These are phyloP conservation scores for Zalaria obscura DNA, from an alignment of 2,329 filamentous ascomycete genomes.

Conservation along the genomic window DNA sequence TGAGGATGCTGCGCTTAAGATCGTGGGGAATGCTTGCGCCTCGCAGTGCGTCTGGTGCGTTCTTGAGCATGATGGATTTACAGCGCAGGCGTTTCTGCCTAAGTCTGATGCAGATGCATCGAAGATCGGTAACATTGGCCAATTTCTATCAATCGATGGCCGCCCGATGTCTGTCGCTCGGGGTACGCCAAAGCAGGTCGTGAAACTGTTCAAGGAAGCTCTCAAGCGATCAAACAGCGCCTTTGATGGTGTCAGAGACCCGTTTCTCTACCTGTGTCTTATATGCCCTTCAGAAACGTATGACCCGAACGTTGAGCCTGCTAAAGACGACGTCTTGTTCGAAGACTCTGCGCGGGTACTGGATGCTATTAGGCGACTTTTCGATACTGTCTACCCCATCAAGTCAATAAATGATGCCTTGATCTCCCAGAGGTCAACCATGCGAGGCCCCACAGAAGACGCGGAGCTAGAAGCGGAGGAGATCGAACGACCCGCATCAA, in stretches of 20 bases:
- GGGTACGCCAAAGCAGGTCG: slow-evolving; percentile 47
- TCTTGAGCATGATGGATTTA: slow-evolving; percentile 24
- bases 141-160: slow-evolving; percentile 54
- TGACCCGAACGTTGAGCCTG: slow-evolving; percentile 56
- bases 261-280: slow-evolving; percentile 52
- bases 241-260: slow-evolving; percentile 27
- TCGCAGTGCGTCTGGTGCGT: slow-evolving; percentile 37
- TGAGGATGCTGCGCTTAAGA: slow-evolving; percentile 46
- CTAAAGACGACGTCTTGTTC: slow-evolving; percentile 61
- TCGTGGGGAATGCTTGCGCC: slow-evolving; percentile 44
- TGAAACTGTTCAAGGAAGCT: slow-evolving; percentile 35
- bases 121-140: slow-evolving; percentile 26
- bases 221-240: slow-evolving; percentile 21
- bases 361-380: slow-evolving; percentile 27
- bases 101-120: slow-evolving; percentile 27
- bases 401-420: background rate
- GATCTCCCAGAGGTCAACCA: background rate
- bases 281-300: slow-evolving; percentile 48
- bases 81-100: slow-evolving; percentile 46
- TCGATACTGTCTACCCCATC: slow-evolving; percentile 23
- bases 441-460: background rate
- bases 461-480: background rate
- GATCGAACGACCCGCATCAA: background rate
- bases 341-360: slow-evolving; percentile 37
- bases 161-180: slow-evolving; percentile 45